Percentiles rank a stretch among this genome's conserved stretches.
These are phyloP conservation scores for Euphorbia lathyris DNA, from an alignment of 345 rosid species.

Conservation along the genomic window DNA sequence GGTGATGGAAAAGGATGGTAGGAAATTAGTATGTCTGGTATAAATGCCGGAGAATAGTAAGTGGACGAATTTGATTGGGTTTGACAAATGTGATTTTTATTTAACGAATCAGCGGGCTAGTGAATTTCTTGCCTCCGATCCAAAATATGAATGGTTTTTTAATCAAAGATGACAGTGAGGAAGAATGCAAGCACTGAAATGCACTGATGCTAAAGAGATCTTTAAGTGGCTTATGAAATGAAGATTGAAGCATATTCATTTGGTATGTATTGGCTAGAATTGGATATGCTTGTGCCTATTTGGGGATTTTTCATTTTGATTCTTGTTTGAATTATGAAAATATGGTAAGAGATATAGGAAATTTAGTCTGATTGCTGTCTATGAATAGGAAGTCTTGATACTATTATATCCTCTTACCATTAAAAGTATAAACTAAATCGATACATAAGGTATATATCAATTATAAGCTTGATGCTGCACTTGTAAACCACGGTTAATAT, in stretches of 20 bases:
- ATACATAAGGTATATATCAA: no score
- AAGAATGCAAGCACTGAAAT: no score
- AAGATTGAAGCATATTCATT: background rate
- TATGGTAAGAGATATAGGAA: no score
- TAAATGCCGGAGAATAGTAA: conserved; percentile 39
- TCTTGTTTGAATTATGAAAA: background rate
- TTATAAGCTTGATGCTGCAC: no score
- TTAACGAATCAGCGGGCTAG: conserved; percentile 41
- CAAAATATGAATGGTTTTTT: conserved; percentile 14
- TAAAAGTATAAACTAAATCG: no score
- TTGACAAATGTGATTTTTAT: conserved; percentile 18
- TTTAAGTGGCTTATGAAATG: background rate
- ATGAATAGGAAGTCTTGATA: no score
- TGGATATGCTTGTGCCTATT: background rate
- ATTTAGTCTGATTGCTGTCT: no score
- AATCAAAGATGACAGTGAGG: conserved; percentile 1
- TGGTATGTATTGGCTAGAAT: background rate
- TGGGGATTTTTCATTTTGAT: background rate
- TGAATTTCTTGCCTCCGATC: conserved; percentile 34
- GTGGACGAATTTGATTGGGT: conserved; percentile 31
- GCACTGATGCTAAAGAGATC: background rate
- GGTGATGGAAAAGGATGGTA: conserved; percentile 22
- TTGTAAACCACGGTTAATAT: no score
- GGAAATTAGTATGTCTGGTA: conserved; percentile 39
- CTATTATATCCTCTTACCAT: no score